Percentiles rank a stretch among this genome's conserved stretches.
Evolutionary conservation across 176 grass and related monocot genomes (phyloP).

Genomic region (Phyllostachys edulis): DNA sequence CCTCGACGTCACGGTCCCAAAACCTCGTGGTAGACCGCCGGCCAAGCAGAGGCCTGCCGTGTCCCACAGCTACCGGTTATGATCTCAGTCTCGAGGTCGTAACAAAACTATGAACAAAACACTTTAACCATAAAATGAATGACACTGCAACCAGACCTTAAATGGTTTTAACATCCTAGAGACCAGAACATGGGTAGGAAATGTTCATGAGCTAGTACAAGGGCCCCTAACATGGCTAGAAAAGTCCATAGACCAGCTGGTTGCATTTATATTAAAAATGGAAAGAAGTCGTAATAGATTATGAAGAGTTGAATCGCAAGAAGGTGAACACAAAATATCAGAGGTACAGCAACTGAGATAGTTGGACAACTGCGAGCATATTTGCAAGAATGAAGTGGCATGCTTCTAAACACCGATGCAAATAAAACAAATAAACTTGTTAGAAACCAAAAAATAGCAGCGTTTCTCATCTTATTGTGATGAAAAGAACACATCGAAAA

Average conservation of each 20-base stretch:
- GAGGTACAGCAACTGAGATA: not conserved
- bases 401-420: not conserved
- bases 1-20: too few relatives aligned
- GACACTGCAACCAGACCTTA: not conserved
- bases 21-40: too few relatives aligned
- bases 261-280: not conserved
- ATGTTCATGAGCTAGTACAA: slow-evolving; percentile 4
- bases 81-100: too few relatives aligned
- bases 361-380: not conserved
- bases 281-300: not conserved
- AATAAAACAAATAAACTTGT: not conserved
- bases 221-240: slow-evolving; percentile 12
- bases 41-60: too few relatives aligned
- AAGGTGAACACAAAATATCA: not conserved
- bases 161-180: slow-evolving; percentile 25
- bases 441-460: not conserved
- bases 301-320: not conserved
- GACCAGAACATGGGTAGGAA: not conserved
- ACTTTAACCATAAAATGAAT: not conserved
- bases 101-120: not conserved
- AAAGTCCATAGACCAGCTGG: not conserved
- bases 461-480: not conserved
- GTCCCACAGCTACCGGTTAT: too few relatives aligned
- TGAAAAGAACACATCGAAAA: not conserved
- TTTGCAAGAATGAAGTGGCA: not conserved